phyloP scores from a whole-genome alignment of 1,139 yeast species.

The Candida sp. region DNA sequence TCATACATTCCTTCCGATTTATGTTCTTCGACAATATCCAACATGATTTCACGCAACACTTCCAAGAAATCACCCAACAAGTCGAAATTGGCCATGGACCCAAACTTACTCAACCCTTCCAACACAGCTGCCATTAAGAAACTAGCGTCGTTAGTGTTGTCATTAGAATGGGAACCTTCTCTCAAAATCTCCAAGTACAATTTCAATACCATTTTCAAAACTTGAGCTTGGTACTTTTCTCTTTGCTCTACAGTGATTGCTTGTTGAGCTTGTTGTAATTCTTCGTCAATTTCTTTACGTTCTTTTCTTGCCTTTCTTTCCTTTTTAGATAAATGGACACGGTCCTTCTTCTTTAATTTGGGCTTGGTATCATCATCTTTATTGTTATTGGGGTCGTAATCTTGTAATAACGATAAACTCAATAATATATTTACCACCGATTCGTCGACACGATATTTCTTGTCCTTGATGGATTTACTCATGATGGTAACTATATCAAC shows the following conservation, averaged over 20 bases:
- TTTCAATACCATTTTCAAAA: constrained; percentile 67
- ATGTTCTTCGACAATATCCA: constrained; percentile 38
- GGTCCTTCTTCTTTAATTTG: constrained; percentile 75
- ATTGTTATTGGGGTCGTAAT: constrained; percentile 69
- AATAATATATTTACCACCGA: constrained; percentile 72
- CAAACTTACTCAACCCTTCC: constrained; percentile 88
- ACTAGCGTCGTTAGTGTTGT: constrained; percentile 48
- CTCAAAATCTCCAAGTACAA: constrained; percentile 77
- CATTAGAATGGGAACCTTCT: constrained; percentile 28
- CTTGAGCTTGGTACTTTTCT: constrained; percentile 80
- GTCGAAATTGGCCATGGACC: constrained; percentile 90
- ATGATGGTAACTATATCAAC: constrained; percentile 67
- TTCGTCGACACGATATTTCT: constrained; percentile 81
- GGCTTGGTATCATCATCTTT: constrained; percentile 35
- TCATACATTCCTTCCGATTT: constrained; percentile 33
- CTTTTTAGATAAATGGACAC: constrained; percentile 85
- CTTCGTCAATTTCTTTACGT: constrained; percentile 82
- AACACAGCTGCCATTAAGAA: constrained; percentile 76
- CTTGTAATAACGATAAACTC: constrained; percentile 71
- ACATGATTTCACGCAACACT: constrained; percentile 77
- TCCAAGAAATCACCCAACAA: constrained; percentile 88
- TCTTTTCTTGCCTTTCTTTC: constrained; percentile 87
- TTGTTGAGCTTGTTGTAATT: constrained; percentile 81
- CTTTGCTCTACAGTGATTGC: constrained; percentile 85
- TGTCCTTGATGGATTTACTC: constrained; percentile 66